Evolutionary conservation across 1,284 basidiomycete species (phyloP).

Genomic region (Cryptococcus jaspeensis): DNA sequence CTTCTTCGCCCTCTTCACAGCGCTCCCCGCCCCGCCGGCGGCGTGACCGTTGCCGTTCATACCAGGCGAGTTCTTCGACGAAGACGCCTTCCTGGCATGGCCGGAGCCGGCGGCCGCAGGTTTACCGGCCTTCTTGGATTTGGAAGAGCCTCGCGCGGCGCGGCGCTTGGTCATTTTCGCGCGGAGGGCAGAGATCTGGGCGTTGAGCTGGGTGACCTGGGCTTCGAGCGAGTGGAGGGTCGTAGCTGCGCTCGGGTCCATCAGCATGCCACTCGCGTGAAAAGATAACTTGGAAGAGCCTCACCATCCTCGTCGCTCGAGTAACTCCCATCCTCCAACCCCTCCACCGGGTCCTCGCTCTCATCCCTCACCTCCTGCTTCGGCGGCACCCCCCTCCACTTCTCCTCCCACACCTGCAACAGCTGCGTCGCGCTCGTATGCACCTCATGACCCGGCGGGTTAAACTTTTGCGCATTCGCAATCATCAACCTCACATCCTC

Average conservation of each 20-base stretch:
- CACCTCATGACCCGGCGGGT: conserved; percentile 82
- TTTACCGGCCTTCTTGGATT: conserved; percentile 35
- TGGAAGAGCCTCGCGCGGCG: conserved; percentile 18
- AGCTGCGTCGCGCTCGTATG: conserved; percentile 77
- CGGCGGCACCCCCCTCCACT: conserved; percentile 77
- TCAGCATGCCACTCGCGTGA: neutral
- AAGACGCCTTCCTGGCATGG: conserved; percentile 47
- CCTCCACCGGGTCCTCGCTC: conserved; percentile 58
- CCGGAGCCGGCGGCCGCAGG: conserved; percentile 52
- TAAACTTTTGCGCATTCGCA: conserved; percentile 89
- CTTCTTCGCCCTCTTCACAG: conserved; percentile 44
- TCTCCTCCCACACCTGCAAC: conserved; percentile 83
- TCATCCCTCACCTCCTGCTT: conserved; percentile 47
- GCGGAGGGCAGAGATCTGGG: conserved; percentile 27
- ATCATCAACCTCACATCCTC: conserved; percentile 93
- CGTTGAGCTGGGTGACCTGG: conserved; percentile 14
- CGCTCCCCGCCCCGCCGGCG: conserved; percentile 32
- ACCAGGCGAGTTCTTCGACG: conserved; percentile 37
- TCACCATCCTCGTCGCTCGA: conserved; percentile 50
- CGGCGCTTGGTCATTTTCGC: conserved; percentile 36
- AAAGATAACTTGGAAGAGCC: conserved; percentile 11
- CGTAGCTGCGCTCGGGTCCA: conserved; percentile 1
- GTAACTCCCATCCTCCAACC: conserved; percentile 47
- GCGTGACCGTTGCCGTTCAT: conserved; percentile 33
- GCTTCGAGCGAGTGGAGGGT: conserved; percentile 13